A percentile compares a stretch with the other conserved stretches of the same genome.
Conservation (phyloP, 352 stramenopile species). For the Globisporangium iwayamae region DNA sequence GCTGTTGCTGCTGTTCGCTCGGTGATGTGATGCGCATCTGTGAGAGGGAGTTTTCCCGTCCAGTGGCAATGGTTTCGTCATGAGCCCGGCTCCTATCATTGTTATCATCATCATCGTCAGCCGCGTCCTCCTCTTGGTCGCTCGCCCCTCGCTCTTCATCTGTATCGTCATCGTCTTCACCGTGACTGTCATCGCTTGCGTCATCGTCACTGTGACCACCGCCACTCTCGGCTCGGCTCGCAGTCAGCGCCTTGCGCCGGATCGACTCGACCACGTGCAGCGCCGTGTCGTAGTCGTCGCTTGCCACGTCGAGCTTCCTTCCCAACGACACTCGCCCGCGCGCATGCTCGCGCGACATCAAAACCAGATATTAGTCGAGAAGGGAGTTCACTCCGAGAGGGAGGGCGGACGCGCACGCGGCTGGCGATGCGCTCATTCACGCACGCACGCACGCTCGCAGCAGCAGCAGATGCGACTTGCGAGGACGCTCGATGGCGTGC, state of each 20-base stretch:
- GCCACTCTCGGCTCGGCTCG: not conserved
- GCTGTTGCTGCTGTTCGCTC: not conserved
- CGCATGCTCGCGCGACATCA: slow-evolving; percentile 10
- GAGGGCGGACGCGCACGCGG: too few species aligned
- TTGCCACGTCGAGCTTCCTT: not conserved
- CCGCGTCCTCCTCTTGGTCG: not conserved
- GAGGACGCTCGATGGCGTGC: too few species aligned
- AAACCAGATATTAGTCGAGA: too few species aligned
- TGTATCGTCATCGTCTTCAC: not conserved
- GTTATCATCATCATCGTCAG: not conserved
- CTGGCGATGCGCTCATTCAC: too few species aligned
- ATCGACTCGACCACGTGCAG: slow-evolving; percentile 19
- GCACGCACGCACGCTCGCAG: too few species aligned
- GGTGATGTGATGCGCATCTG: not conserved
- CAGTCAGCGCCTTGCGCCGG: slow-evolving; percentile 16
- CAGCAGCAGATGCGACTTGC: too few species aligned
- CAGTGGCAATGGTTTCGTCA: not conserved
- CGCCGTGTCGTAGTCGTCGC: slow-evolving; percentile 17
- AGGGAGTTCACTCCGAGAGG: too few species aligned
- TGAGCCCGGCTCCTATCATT: not conserved
- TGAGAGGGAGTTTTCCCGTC: not conserved
- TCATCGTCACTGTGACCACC: not conserved
- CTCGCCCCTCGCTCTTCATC: not conserved
- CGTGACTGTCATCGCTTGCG: not conserved
- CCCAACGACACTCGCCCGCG: not conserved